phyloP scores from a whole-genome alignment of 2,329 filamentous ascomycete species.

The Colletotrichum magnum region DNA sequence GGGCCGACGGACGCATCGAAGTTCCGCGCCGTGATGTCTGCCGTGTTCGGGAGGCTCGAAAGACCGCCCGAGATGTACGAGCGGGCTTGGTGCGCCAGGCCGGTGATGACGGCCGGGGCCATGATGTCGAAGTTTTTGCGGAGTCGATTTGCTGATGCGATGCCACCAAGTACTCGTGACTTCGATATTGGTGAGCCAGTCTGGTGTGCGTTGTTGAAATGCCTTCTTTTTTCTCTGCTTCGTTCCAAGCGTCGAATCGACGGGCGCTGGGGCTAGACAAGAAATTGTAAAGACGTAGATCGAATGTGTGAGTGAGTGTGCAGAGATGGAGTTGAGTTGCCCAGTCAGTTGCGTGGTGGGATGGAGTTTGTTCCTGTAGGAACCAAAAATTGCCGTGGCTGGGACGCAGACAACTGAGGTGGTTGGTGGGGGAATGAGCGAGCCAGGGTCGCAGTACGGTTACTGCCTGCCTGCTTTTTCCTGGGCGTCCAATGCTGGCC shows the following conservation, averaged over 20 bases:
- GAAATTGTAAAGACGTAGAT: neutral
- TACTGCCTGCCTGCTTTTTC: slow-evolving; percentile 11
- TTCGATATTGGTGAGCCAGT: slow-evolving; percentile 1
- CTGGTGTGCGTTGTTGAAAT: slow-evolving; percentile 34
- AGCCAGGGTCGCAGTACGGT: slow-evolving; percentile 4
- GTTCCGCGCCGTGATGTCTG: slow-evolving; percentile 42
- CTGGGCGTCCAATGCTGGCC: neutral
- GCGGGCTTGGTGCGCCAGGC: slow-evolving; percentile 37
- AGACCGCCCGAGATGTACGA: slow-evolving; percentile 49
- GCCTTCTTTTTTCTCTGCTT: slow-evolving; percentile 45
- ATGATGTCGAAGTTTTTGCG: slow-evolving; percentile 43
- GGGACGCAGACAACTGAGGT: slow-evolving; percentile 38
- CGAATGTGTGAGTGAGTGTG: slow-evolving; percentile 3
- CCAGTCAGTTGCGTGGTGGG: slow-evolving; percentile 25
- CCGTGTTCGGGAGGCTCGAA: slow-evolving; percentile 44
- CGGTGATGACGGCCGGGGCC: slow-evolving; percentile 57
- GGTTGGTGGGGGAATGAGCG: slow-evolving; percentile 38
- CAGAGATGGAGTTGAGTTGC: slow-evolving; percentile 33
- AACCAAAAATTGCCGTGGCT: slow-evolving; percentile 45
- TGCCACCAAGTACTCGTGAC: neutral
- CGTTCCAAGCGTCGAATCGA: too few relatives aligned
- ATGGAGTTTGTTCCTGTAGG: slow-evolving; percentile 44
- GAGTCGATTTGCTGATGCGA: neutral
- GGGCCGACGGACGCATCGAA: slow-evolving; percentile 55
- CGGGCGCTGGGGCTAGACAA: slow-evolving; percentile 15